phyloP scores from a whole-genome alignment of 352 stramenopile genomes.

The Globisporangium barbulae region DNA sequence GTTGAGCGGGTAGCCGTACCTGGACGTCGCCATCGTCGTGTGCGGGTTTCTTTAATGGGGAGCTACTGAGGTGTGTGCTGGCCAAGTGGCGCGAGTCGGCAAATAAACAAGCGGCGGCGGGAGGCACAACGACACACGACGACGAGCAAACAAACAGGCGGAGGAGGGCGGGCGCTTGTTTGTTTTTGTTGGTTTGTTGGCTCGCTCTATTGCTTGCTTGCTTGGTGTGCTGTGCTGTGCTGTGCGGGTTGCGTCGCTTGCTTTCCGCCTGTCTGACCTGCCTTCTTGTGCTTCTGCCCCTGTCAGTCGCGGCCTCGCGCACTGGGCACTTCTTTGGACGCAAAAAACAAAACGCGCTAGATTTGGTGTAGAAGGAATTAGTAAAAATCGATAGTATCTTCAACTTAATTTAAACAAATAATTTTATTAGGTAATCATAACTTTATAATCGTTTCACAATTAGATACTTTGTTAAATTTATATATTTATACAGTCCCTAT shows the following conservation, averaged over 20 bases:
- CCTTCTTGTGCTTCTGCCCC: not conserved
- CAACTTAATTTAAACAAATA: no score
- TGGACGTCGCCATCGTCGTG: constrained; percentile 18
- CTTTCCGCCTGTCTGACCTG: not conserved
- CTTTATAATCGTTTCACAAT: no score
- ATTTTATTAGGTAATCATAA: no score
- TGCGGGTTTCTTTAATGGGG: not conserved
- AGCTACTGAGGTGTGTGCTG: constrained; percentile 1
- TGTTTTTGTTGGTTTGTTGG: not conserved
- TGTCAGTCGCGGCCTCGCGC: not conserved
- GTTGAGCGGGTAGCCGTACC: constrained; percentile 80
- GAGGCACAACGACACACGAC: not conserved
- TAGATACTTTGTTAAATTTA: no score
- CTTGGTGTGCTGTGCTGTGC: not conserved
- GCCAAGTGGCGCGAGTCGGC: constrained; percentile 7
- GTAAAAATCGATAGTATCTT: no score
- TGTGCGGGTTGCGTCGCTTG: not conserved
- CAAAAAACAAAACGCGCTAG: not conserved
- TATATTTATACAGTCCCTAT: no score
- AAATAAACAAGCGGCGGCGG: constrained; percentile 1
- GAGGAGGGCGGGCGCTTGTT: not conserved
- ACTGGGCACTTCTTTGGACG: constrained; percentile 2
- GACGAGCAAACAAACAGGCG: not conserved
- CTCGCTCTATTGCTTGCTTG: constrained; percentile 5
- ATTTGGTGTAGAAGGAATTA: not conserved